Base-by-base conservation (phyloP, 768 basidiomycete species). In the Calocera viscosa region DNA sequence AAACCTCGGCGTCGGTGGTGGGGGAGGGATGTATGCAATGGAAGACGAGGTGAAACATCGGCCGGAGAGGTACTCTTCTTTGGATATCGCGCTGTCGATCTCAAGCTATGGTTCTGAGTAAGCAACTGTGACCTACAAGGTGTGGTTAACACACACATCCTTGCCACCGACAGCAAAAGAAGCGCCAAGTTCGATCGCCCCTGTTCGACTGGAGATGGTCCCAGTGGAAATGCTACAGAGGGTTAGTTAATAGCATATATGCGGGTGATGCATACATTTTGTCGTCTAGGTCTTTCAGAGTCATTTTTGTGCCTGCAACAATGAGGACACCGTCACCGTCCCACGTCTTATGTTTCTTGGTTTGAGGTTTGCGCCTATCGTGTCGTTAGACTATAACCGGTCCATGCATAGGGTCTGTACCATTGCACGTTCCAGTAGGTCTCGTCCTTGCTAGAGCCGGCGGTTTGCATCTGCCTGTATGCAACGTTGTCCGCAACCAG, bases 1-100 rank as follows among this genome's bases (percentile, higher is more conserved):
- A 74, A 67, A 69, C 77, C 72, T 73, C 76, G 72, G 66, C 65
- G 67, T 65, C 32, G 65, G 30, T 43, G 47, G 35, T 64, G 64
- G 49, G 19, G 72, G 73, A 69, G 66, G 67, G 49, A 67, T 67
- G 64, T 70, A 65, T 60, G 69, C 72, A 41, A 64, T 66, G 38
- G 68, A 28, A 60, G 26, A 34, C 72, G 76, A 65, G 73, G 75
- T 83, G 72, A 89, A 90, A 71, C 86, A 88, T 65, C 77, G 75
- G 1, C 89, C 88, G 53, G 87, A 85, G 19, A 84, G 71, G 72
- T 80, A 90, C 66, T 88, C 86, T 43, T 74, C 76, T 22, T 75
- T 76, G 14, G 83, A 76, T 64, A 90, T 78, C 1, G 76, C 65
- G 63, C 83, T 81, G 68, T 91, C 89, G 32, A 90, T 35, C 19